phyloP scores from a whole-genome alignment of 371 early-diverging fungal species.

The Dichotomocladium elegans region DNA sequence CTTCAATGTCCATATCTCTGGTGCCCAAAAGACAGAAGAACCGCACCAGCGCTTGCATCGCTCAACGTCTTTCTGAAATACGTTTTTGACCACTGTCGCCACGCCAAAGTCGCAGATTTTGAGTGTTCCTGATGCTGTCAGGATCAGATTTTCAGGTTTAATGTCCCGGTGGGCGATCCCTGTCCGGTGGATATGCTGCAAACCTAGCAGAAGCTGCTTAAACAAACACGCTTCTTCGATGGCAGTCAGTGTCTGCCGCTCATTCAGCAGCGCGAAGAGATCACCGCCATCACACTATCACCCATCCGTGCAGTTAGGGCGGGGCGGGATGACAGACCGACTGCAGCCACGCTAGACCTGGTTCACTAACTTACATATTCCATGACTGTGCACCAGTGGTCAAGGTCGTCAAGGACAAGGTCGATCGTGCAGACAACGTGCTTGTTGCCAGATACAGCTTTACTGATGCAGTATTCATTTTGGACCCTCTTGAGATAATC shows the following conservation, averaged over 20 bases:
- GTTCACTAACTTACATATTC: conserved; percentile 54
- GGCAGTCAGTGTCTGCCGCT: conserved; percentile 19
- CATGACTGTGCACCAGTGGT: conserved; percentile 62
- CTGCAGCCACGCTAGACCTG: too few relatives aligned
- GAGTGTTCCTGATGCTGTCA: conserved; percentile 74
- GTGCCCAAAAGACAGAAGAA: conserved; percentile 88
- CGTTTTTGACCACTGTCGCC: conserved; percentile 83
- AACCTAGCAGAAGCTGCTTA: conserved; percentile 90
- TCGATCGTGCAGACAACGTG: conserved; percentile 73
- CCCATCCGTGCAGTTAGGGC: not conserved
- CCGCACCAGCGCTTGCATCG: conserved; percentile 82
- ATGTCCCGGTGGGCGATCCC: conserved; percentile 90
- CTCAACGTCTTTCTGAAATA: conserved; percentile 76
- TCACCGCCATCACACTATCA: conserved; percentile 62
- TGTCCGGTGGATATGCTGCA: conserved; percentile 93
- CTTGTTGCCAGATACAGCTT: conserved; percentile 55
- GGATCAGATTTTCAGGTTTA: conserved; percentile 90
- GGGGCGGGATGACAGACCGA: not conserved
- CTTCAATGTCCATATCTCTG: conserved; percentile 63
- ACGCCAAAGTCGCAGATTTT: conserved; percentile 99
- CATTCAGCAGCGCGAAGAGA: conserved; percentile 46
- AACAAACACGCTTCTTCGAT: conserved; percentile 55
- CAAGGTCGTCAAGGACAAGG: conserved; percentile 53
- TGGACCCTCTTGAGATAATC: conserved; percentile 66
- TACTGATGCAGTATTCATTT: conserved; percentile 73